Percentiles rank a stretch among this genome's conserved stretches.
phyloP scores from a whole-genome alignment of 495 filamentous ascomycete genomes.

The Penicillium simplicissimum region DNA sequence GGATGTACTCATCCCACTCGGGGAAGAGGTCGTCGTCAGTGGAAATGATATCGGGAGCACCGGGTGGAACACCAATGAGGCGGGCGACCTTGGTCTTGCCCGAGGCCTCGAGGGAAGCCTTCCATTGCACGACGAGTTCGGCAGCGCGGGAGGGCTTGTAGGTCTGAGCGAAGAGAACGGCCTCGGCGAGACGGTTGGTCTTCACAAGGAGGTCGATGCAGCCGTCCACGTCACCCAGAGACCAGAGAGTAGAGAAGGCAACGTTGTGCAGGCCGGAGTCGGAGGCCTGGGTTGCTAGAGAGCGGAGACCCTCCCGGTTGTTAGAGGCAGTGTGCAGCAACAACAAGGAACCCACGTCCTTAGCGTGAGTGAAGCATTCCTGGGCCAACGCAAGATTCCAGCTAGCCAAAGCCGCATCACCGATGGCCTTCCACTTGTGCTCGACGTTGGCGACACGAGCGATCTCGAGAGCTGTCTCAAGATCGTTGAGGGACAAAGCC shows the following conservation, averaged over 20 bases:
- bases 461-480: conserved; percentile 82
- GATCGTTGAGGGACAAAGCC: conserved; percentile 77
- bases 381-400: conserved; percentile 89
- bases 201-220: conserved; percentile 78
- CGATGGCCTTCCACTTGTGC: conserved; percentile 96
- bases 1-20: conserved; percentile 89
- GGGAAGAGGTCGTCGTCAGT: conserved; percentile 93
- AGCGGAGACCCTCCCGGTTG: conserved; percentile 69
- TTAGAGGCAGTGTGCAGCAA: conserved; percentile 82
- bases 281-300: conserved; percentile 72
- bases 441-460: conserved; percentile 81
- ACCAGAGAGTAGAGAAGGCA: conserved; percentile 87
- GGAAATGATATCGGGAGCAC: conserved; percentile 45
- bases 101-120: conserved; percentile 69
- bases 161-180: conserved; percentile 88
- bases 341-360: conserved; percentile 85
- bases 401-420: conserved; percentile 80
- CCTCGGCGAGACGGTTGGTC: conserved; percentile 78
- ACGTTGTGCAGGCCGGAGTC: conserved; percentile 82
- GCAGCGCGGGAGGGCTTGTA: conserved; percentile 82
- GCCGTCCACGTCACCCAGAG: conserved; percentile 75
- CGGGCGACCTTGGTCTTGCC: conserved; percentile 83
- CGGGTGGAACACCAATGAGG: conserved; percentile 77
- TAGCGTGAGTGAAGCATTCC: conserved; percentile 88
- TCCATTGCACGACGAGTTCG: conserved; percentile 75